Evolutionary conservation across 495 filamentous ascomycete genomes (phyloP).

Genomic region (Penicillium cosmopolitanum): DNA sequence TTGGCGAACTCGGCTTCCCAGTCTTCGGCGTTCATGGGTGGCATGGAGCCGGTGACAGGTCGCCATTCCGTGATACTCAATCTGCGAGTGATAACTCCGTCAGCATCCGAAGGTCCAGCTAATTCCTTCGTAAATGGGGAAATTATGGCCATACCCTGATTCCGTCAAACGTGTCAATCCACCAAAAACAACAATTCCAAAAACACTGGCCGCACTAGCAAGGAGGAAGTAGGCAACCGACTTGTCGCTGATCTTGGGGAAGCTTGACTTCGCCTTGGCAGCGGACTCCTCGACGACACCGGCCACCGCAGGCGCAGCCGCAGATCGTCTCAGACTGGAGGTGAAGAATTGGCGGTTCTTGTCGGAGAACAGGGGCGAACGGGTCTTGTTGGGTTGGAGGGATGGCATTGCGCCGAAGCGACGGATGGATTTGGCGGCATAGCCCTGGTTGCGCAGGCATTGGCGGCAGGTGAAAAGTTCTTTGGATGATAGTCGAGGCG

Average conservation of each 20-base stretch:
- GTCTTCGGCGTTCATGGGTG: slow-evolving; percentile 71
- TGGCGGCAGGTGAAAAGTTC: slow-evolving; percentile 66
- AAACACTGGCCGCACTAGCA: slow-evolving; percentile 87
- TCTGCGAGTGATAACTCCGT: slow-evolving; percentile 46
- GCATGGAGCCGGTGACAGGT: slow-evolving; percentile 91
- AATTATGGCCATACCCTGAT: slow-evolving; percentile 68
- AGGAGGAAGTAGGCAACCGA: slow-evolving; percentile 89
- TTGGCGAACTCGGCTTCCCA: slow-evolving; percentile 93
- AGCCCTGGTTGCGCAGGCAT: slow-evolving; percentile 53
- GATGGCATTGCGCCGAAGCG: slow-evolving; percentile 34
- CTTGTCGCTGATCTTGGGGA: slow-evolving; percentile 74
- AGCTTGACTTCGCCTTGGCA: slow-evolving; percentile 50
- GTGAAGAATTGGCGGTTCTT: slow-evolving; percentile 40
- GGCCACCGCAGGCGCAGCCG: slow-evolving; percentile 28
- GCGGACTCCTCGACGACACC: slow-evolving; percentile 27
- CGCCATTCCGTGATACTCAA: slow-evolving; percentile 99
- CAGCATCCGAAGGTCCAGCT: slow-evolving; percentile 15
- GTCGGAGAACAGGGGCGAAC: slow-evolving; percentile 30
- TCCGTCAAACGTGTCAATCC: slow-evolving; percentile 92
- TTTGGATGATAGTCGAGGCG: slow-evolving; percentile 51
- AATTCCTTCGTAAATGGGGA: background rate
- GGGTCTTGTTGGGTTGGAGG: slow-evolving; percentile 31
- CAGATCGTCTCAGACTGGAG: slow-evolving; percentile 28
- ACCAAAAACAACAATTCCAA: slow-evolving; percentile 95
- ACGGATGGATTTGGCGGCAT: slow-evolving; percentile 40